phyloP scores from a whole-genome alignment of 768 basidiomycete genomes.

The Tulasnella sp. region DNA sequence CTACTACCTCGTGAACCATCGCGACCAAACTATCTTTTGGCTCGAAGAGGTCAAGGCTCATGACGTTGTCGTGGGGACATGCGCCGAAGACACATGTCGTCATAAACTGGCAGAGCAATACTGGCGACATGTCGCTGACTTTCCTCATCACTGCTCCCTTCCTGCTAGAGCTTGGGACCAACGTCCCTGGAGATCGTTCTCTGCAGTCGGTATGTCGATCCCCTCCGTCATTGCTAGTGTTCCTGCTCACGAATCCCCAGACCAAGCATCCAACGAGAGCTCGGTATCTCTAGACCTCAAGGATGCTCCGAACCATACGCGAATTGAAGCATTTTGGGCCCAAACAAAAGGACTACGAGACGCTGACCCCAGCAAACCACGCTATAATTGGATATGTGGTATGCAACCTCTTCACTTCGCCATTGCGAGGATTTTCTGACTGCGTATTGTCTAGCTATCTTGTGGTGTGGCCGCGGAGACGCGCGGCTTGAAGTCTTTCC shows the following conservation, averaged over 20 bases:
- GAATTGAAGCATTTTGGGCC: neutral
- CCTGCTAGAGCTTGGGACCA: neutral
- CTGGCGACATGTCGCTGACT: slow-evolving; percentile 15
- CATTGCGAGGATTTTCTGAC: too few relatives aligned
- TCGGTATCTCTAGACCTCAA: slow-evolving; percentile 14
- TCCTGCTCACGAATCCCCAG: too few relatives aligned
- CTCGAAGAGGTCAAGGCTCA: neutral
- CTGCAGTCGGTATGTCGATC: neutral
- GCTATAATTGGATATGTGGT: slow-evolving; percentile 8
- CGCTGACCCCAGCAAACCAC: neutral
- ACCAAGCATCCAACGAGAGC: neutral
- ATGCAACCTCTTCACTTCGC: neutral
- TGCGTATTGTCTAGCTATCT: too few relatives aligned
- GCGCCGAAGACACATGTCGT: neutral
- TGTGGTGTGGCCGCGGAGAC: slow-evolving; percentile 2
- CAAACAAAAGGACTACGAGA: neutral
- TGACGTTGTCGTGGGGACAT: neutral
- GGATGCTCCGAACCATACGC: neutral
- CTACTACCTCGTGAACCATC: slow-evolving; percentile 4
- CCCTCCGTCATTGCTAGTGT: too few relatives aligned
- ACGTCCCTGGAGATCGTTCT: neutral
- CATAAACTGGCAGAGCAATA: neutral
- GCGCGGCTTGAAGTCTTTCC: too few relatives aligned
- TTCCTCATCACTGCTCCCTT: neutral
- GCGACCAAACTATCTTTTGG: slow-evolving; percentile 2